phyloP scores from a whole-genome alignment of 2,329 filamentous ascomycete species.

The Microascus cirrosus region DNA sequence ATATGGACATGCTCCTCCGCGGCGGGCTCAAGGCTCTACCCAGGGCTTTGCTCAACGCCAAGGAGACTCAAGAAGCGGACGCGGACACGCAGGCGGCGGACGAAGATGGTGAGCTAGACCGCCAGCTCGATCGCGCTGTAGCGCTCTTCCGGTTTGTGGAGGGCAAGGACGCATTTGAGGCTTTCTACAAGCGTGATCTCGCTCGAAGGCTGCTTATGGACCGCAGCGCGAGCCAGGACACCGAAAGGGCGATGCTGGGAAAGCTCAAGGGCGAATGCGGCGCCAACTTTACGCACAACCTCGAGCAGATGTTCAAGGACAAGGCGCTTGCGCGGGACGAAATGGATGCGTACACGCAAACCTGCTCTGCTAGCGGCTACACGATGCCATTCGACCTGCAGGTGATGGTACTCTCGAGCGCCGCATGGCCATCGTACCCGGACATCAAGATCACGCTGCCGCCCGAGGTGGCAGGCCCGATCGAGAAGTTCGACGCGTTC shows the following conservation, averaged over 20 bases:
- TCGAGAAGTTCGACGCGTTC: conserved; percentile 71
- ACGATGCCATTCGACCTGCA: conserved; percentile 34
- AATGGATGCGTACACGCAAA: conserved; percentile 72
- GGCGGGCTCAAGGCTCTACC: conserved; percentile 80
- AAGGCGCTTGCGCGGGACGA: conserved; percentile 89
- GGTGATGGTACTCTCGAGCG: conserved; percentile 82
- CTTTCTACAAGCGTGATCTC: conserved; percentile 97
- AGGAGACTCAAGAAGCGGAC: conserved; percentile 45
- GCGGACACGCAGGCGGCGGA: conserved; percentile 44
- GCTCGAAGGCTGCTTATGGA: conserved; percentile 83
- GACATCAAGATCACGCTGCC: conserved; percentile 66
- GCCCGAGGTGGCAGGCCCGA: conserved; percentile 59
- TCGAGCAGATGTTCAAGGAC: conserved; percentile 99
- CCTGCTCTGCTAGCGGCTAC: background rate
- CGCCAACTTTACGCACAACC: conserved; percentile 86
- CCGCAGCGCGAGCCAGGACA: conserved; percentile 85
- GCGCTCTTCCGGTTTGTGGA: conserved; percentile 96
- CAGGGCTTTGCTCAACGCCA: conserved; percentile 49
- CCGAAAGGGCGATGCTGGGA: conserved; percentile 88
- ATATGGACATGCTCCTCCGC: conserved; percentile 80
- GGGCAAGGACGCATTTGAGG: conserved; percentile 95
- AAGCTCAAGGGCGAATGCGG: conserved; percentile 91
- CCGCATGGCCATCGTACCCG: conserved; percentile 87
- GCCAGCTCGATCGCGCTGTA: conserved; percentile 82
- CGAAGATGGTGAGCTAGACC: conserved; percentile 84